phyloP scores from a whole-genome alignment of 129 eudicot genomes.

The Tagetes erecta region DNA sequence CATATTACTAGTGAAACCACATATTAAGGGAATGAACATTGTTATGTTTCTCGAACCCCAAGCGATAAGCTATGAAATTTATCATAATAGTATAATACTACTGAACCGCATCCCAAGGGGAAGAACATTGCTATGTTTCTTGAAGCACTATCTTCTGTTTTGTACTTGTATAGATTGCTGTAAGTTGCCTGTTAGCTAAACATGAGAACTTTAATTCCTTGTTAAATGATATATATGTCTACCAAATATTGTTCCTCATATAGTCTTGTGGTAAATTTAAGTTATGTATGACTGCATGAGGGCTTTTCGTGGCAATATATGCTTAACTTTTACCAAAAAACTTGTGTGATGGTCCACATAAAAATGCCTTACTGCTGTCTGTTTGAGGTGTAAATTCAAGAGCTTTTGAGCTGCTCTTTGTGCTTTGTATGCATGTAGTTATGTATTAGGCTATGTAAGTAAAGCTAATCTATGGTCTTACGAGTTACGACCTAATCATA shows the following conservation, averaged over 20 bases:
- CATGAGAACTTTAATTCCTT: too few relatives aligned
- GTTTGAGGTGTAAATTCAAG: background rate
- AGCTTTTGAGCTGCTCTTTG: constrained; percentile 1
- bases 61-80: background rate
- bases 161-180: too few relatives aligned
- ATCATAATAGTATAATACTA: background rate
- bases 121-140: background rate
- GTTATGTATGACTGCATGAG: background rate
- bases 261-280: background rate
- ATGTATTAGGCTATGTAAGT: background rate
- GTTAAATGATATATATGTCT: background rate
- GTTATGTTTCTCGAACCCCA: background rate
- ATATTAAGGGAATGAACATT: background rate
- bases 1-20: background rate
- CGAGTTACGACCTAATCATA: too few relatives aligned
- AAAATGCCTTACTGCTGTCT: background rate
- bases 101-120: background rate
- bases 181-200: too few relatives aligned
- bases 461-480: constrained; percentile 12
- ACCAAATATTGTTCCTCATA: background rate
- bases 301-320: background rate
- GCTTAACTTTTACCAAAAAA: background rate
- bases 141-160: too few relatives aligned
- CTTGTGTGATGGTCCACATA: background rate
- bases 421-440: background rate